These are phyloP conservation scores for Colletotrichum sp. DNA, from an alignment of 2,329 filamentous ascomycete genomes.

Conservation along the genomic window DNA sequence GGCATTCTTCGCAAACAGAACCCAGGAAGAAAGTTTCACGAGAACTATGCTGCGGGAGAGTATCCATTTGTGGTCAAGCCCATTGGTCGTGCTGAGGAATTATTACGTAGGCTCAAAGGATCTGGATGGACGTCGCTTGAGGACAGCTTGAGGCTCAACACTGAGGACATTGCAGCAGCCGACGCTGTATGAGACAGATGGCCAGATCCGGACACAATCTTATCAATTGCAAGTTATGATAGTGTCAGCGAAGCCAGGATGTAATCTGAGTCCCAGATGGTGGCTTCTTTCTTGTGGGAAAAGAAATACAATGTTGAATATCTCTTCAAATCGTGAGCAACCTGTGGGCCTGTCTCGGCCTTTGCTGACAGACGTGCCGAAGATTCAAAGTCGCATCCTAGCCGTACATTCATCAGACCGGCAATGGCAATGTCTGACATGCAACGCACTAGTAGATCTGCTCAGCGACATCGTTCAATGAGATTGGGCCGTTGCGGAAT, in stretches of 20 bases:
- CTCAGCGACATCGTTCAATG: neutral
- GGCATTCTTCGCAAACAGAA: conserved; percentile 27
- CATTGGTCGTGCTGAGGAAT: conserved; percentile 19
- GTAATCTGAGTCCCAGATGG: too few species aligned
- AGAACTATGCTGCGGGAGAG: conserved; percentile 23
- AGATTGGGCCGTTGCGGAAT: neutral
- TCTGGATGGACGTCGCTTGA: conserved; percentile 24
- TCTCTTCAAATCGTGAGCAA: neutral
- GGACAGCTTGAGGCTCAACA: neutral
- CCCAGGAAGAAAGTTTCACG: conserved; percentile 23
- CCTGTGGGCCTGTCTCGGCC: neutral
- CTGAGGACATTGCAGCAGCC: neutral
- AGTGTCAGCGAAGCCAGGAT: too few species aligned
- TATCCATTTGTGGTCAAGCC: conserved; percentile 8
- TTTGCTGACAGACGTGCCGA: neutral
- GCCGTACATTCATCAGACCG: neutral
- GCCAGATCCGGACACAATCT: too few species aligned
- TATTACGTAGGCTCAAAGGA: conserved; percentile 19
- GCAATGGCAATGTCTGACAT: neutral
- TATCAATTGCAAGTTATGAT: too few species aligned
- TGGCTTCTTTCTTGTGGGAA: too few species aligned
- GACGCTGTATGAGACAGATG: neutral
- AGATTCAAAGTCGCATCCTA: neutral
- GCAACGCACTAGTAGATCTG: neutral
- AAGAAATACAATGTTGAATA: too few species aligned